A percentile compares a stretch with the other conserved stretches of the same genome.
Conservation (phyloP, 1,139 yeast species). For the Kurtzmaniella quercitrusa region DNA sequence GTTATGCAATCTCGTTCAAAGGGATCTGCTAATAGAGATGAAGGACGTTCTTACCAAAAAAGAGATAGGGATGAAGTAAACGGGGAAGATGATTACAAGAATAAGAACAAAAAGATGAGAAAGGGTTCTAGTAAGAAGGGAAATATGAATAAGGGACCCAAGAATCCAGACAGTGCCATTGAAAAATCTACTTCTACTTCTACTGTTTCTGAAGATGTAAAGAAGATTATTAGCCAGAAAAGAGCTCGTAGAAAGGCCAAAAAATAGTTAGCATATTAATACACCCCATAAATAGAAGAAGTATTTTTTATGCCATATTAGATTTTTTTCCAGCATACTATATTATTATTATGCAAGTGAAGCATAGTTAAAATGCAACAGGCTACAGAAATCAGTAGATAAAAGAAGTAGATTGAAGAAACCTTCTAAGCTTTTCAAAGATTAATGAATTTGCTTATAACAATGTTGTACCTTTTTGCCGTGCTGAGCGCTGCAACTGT, state of each 20-base stretch:
- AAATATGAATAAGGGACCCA: slow-evolving; percentile 41
- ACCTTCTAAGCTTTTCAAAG: no score
- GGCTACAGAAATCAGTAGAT: no score
- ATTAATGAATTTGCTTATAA: no score
- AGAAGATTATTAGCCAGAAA: slow-evolving; percentile 62
- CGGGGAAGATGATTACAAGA: slow-evolving; percentile 11
- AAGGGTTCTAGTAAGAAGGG: slow-evolving; percentile 36
- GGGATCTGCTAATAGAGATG: not conserved
- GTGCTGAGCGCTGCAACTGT: not conserved
- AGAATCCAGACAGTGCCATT: slow-evolving; percentile 14
- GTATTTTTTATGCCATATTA: not conserved
- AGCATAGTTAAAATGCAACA: not conserved
- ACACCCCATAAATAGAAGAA: no score
- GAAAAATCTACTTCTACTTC: slow-evolving; percentile 22
- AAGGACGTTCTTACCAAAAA: slow-evolving; percentile 23
- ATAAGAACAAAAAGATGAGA: slow-evolving; percentile 16
- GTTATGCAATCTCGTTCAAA: slow-evolving; percentile 25
- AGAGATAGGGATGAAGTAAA: slow-evolving; percentile 21
- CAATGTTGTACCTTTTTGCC: not conserved
- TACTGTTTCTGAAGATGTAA: slow-evolving; percentile 50
- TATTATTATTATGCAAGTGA: no score
- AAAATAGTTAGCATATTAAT: slow-evolving; percentile 15
- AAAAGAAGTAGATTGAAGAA: no score
- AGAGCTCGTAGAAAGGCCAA: slow-evolving; percentile 61
- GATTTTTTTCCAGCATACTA: not conserved